Evolutionary conservation across 2,329 filamentous ascomycete species (phyloP), one percentile per base, ranked within the genome.

Genomic region (Paecilomyces sp.): DNA sequence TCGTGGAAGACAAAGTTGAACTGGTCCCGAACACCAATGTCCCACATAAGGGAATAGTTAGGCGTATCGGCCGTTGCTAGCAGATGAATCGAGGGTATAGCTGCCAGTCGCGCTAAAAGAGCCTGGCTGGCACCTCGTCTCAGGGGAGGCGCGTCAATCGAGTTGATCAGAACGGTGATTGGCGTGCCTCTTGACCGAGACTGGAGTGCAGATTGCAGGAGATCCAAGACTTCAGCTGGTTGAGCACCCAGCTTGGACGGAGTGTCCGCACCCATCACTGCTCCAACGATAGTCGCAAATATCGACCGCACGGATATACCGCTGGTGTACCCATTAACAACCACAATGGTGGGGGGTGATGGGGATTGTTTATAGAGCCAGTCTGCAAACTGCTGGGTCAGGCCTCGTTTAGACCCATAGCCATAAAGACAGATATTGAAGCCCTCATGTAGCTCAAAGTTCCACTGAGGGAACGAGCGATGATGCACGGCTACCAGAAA

Each of bases 401-500:
- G 83, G 2, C 80, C 77, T 34, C 90, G 83, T 75, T 99, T 99
- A 2, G 92, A 96, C 0, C 94, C 94, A 71, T 91, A 96, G 31
- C 94, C 94, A 71, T 95, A 97, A 0, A 97, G 77, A 70, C 94
- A 96, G 57, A 97, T 80, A 68, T 90, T 92, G 79, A 96, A 97
- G 24, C 87, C 87, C 71, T 96, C 86, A 4, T 86, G 81, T 15
- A 97, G 83, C 77, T 99, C 94, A 71, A 97, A 97, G 0, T 83
- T 78, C 94, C 94, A 99, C 71, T 97, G 94, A 1, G 88, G 84
- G 71, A 96, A 97, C 0, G 89, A 91, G 62, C 89, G 85, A 53
- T 85, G 80, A 71, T 97, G 93, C 24, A 96, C 76, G 6, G 85
- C 83, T 65, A 89, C 81, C 28, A 99, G 79, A 64, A 89, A 88